A percentile compares a stretch with the other conserved stretches of the same genome.
Evolutionary conservation across 108 stramenopile species (phyloP).

Genomic region (Skeletonema menzelii): DNA sequence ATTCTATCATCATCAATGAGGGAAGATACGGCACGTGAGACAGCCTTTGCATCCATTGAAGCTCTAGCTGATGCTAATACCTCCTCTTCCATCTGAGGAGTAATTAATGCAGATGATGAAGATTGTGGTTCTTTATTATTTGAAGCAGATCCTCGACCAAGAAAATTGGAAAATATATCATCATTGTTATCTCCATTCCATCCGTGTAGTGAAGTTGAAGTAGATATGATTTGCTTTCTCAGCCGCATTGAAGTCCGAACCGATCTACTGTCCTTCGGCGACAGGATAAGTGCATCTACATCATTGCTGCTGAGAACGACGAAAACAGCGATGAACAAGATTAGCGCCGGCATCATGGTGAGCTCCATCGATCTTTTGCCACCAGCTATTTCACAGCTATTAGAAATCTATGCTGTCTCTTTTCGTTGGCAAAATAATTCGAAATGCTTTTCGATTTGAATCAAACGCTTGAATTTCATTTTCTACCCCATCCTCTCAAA

Average conservation of each 20-base stretch:
- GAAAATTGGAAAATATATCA: neutral
- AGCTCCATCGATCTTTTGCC: too few species aligned
- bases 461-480: too few species aligned
- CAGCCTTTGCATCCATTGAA: constrained; percentile 25
- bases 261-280: neutral
- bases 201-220: neutral
- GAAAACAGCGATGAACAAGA: neutral
- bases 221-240: neutral
- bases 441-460: too few species aligned
- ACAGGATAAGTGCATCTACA: neutral
- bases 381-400: too few species aligned
- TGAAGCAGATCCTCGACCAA: neutral
- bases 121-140: neutral
- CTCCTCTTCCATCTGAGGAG: constrained; percentile 33
- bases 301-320: neutral
- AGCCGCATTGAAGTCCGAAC: neutral
- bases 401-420: too few species aligned
- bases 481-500: too few species aligned
- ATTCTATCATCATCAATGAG: constrained; percentile 2
- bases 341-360: neutral
- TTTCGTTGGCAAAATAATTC: too few species aligned
- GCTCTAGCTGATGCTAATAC: constrained; percentile 36
- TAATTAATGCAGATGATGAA: constrained; percentile 10
- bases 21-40: constrained; percentile 36
- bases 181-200: neutral